Evolutionary conservation across 1,139 yeast species (phyloP).

Genomic region (Pichia sp.): DNA sequence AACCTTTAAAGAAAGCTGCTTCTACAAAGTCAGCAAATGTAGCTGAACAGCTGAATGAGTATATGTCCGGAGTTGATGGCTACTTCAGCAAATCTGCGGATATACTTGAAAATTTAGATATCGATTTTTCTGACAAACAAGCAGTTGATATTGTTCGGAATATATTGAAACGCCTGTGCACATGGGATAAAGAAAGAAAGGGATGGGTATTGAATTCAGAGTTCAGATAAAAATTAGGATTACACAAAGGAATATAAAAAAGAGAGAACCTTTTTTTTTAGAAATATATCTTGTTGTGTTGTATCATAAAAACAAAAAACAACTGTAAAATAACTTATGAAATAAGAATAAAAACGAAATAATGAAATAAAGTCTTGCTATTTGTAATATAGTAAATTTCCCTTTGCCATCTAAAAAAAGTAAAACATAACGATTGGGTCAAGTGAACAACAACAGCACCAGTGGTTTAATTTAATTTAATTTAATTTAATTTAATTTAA

Average conservation of each 20-base stretch:
- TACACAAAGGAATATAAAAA: no score
- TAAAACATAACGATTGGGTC: no score
- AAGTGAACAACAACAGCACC: background rate
- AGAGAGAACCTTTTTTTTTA: no score
- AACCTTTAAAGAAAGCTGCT: conserved; percentile 1
- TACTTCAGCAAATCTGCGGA: conserved; percentile 48
- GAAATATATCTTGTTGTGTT: no score
- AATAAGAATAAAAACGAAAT: no score
- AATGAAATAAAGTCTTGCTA: no score
- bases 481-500: no score
- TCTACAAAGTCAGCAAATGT: conserved; percentile 17
- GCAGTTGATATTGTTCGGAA: conserved; percentile 61
- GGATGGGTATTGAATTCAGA: conserved; percentile 66
- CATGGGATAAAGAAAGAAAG: conserved; percentile 48
- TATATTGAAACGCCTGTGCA: conserved; percentile 59
- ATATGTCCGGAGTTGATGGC: conserved; percentile 29
- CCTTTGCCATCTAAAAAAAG: no score
- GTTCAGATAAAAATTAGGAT: conserved; percentile 23
- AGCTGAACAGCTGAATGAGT: conserved; percentile 25
- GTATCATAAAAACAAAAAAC: no score
- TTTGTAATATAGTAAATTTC: no score
- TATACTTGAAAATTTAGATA: conserved; percentile 42
- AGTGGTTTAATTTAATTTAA: no score
- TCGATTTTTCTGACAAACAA: conserved; percentile 40
- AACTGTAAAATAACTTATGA: no score